These are phyloP conservation scores for Brettanomyces bruxellensis DNA, from an alignment of 805 yeast species.

Conservation along the genomic window DNA sequence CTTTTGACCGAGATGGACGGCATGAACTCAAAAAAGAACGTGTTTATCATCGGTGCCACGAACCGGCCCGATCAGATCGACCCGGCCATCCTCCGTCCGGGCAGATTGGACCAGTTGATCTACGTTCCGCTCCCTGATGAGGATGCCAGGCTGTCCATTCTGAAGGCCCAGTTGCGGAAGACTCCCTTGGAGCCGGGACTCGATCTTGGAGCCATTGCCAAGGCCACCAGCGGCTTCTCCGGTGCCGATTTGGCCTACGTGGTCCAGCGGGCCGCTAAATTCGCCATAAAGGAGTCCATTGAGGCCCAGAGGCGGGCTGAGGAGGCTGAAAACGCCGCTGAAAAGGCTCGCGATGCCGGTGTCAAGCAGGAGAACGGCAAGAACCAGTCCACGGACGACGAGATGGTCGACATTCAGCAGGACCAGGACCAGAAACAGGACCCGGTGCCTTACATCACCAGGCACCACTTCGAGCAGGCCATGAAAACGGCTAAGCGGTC, in stretches of 20 bases:
- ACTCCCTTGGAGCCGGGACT: conserved; percentile 98
- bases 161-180: conserved; percentile 94
- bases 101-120: conserved; percentile 96
- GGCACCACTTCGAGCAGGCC: conserved; percentile 95
- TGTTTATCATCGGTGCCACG: conserved; percentile 98
- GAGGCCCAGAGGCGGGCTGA: conserved; percentile 59
- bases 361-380: too few relatives aligned
- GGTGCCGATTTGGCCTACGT: conserved; percentile 98
- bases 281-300: conserved; percentile 95
- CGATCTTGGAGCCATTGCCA: conserved; percentile 80
- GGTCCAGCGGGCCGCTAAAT: conserved; percentile 97
- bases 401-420: conserved; percentile 29
- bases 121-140: conserved; percentile 99
- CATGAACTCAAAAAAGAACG: conserved; percentile 99
- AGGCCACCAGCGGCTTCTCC: conserved; percentile 93
- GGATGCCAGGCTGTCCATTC: conserved; percentile 83
- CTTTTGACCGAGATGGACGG: conserved; percentile 98
- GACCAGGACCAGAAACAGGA: conserved; percentile 73
- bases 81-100: conserved; percentile 97
- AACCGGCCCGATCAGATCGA: conserved; percentile 99
- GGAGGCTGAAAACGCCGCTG: conserved; percentile 10
- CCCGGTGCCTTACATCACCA: conserved; percentile 92
- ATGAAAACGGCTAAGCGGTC: conserved; percentile 99
- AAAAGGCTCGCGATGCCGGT: too few relatives aligned
- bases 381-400: conserved; percentile 9